These are phyloP conservation scores for Candida stauntonica DNA, from an alignment of 805 yeast species.

Conservation along the genomic window DNA sequence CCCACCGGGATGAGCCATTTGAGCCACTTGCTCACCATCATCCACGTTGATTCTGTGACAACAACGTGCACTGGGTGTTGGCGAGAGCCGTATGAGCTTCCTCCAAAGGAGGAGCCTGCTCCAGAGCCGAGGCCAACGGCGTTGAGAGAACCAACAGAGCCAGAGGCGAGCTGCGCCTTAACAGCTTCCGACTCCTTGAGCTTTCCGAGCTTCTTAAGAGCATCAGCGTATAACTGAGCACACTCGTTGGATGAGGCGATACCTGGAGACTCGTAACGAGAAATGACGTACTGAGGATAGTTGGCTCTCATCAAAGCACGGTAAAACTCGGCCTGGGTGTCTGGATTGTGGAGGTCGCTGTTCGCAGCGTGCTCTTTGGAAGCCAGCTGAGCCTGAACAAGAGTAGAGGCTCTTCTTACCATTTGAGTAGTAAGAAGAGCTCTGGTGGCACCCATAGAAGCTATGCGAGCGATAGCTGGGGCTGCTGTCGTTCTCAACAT, in stretches of 20 bases:
- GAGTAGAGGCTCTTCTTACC: conserved; percentile 23
- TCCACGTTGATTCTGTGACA: conserved; percentile 77
- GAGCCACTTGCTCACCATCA: conserved; percentile 79
- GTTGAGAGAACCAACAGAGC: conserved; percentile 19
- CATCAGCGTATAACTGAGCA: conserved; percentile 72
- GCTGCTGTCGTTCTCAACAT: conserved; percentile 12
- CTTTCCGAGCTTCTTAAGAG: conserved; percentile 74
- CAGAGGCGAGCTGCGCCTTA: conserved; percentile 39
- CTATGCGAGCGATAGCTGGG: conserved; percentile 7
- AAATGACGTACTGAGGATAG: conserved; percentile 95
- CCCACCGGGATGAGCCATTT: conserved; percentile 86
- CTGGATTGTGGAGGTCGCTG: conserved; percentile 60
- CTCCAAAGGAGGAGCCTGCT: conserved; percentile 12
- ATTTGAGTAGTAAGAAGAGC: conserved; percentile 4
- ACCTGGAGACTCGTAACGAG: conserved; percentile 92
- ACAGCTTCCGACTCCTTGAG: conserved; percentile 66
- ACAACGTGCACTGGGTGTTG: conserved; percentile 92
- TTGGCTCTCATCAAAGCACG: conserved; percentile 65
- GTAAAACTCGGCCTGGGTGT: conserved; percentile 80
- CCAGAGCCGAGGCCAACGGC: conserved; percentile 12
- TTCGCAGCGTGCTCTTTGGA: conserved; percentile 85
- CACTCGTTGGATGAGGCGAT: conserved; percentile 80
- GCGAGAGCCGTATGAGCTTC: conserved; percentile 47
- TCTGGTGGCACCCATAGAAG: conserved; percentile 9
- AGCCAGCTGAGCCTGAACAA: conserved; percentile 38